These are phyloP conservation scores for Monilinia aucupariae DNA, from an alignment of 2,329 filamentous ascomycete species.

Conservation along the genomic window DNA sequence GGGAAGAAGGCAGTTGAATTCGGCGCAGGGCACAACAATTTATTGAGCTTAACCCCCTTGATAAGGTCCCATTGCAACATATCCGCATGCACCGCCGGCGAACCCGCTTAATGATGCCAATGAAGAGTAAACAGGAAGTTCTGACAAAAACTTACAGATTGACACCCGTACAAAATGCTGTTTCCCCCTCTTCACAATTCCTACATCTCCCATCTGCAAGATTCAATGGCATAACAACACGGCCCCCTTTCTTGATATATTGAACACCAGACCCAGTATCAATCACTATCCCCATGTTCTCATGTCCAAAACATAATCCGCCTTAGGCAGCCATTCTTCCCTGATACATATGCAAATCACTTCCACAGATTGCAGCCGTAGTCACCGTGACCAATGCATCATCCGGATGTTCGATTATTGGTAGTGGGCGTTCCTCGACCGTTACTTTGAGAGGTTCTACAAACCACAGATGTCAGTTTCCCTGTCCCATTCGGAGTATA, in stretches of 20 bases:
- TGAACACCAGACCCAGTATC: conserved; percentile 63
- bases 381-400: conserved; percentile 42
- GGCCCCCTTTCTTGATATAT: conserved; percentile 66
- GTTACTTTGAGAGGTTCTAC: conserved; percentile 41
- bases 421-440: conserved; percentile 54
- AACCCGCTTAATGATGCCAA: conserved; percentile 40
- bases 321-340: conserved; percentile 57
- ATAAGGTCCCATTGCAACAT: conserved; percentile 56
- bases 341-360: conserved; percentile 54
- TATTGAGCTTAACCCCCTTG: conserved; percentile 69
- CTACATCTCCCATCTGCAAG: conserved; percentile 74
- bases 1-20: conserved; percentile 61
- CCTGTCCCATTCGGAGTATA: not conserved
- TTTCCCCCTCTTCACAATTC: conserved; percentile 73
- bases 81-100: conserved; percentile 54
- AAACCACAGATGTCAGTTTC: not conserved
- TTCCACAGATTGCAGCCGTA: conserved; percentile 33
- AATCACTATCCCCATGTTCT: conserved; percentile 74
- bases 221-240: conserved; percentile 79
- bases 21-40: conserved; percentile 58
- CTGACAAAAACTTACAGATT: conserved; percentile 40
- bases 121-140: not conserved
- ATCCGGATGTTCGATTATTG: conserved; percentile 49
- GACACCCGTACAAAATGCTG: conserved; percentile 69
- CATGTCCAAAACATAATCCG: conserved; percentile 67